Evolutionary conservation across 306 rosid genomes (phyloP).

Genomic region (Echinosophora koreensis): DNA sequence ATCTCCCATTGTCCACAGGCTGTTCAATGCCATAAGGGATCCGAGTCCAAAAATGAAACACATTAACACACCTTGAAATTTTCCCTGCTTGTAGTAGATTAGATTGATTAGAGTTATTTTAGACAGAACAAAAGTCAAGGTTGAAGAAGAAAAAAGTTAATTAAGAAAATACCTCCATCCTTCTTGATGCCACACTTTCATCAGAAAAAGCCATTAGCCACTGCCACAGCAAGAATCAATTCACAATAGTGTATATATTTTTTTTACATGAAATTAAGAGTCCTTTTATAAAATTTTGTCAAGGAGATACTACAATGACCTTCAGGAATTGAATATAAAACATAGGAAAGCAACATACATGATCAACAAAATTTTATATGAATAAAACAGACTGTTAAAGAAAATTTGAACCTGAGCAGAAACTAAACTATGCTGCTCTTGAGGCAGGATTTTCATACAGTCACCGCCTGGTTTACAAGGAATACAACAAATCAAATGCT

Average conservation of each 20-base stretch:
- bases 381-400: not conserved
- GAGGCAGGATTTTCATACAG: not conserved
- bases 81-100: conserved; percentile 52
- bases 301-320: not conserved
- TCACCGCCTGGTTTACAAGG: not conserved
- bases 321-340: not conserved
- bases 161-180: conserved; percentile 9
- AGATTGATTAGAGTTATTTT: not conserved
- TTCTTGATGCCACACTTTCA: not conserved
- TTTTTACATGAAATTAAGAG: not conserved
- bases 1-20: conserved; percentile 64
- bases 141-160: not conserved
- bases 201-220: conserved; percentile 7
- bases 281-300: not conserved
- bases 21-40: conserved; percentile 65
- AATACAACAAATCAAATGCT: not conserved
- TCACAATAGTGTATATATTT: not conserved
- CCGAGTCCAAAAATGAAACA: conserved; percentile 77
- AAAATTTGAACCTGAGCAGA: conserved; percentile 2
- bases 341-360: not conserved
- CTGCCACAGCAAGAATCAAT: not conserved
- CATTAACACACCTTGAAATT: conserved; percentile 51
- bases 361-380: not conserved
- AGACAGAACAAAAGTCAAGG: not conserved
- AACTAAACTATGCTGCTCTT: not conserved